Conservation (phyloP, 2,329 filamentous ascomycete genomes). For the Cryphonectria nitschkei region DNA sequence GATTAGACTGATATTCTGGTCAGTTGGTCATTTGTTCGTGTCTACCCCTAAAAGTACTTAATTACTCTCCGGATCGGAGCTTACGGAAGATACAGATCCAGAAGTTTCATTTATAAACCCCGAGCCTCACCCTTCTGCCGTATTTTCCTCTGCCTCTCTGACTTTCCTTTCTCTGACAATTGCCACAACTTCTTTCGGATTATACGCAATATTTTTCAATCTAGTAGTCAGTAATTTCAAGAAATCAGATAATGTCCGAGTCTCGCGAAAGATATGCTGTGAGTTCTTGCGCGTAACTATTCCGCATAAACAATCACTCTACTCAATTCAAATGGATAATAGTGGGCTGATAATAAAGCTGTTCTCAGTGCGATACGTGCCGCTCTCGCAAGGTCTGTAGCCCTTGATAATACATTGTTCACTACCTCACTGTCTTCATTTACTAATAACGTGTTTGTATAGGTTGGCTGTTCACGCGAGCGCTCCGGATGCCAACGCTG, state of each 20-base stretch:
- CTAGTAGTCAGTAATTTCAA: background rate
- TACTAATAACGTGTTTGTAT: background rate
- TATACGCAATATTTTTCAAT: background rate
- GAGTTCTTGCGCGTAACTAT: background rate
- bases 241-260: constrained; percentile 3
- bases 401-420: too few species aligned
- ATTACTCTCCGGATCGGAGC: background rate
- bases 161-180: background rate
- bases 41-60: background rate
- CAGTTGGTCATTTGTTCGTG: too few species aligned
- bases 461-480: constrained; percentile 18
- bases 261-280: constrained; percentile 14
- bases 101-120: constrained; percentile 1
- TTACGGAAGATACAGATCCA: constrained; percentile 4
- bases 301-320: background rate
- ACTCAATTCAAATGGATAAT: too few species aligned
- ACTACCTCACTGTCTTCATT: background rate
- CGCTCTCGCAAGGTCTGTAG: constrained; percentile 9
- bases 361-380: constrained; percentile 5
- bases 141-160: background rate
- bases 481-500: constrained; percentile 15
- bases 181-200: background rate
- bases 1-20: too few species aligned
- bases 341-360: background rate
- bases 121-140: background rate